phyloP scores from a whole-genome alignment of 345 rosid species.

The Pugionium cornutum region DNA sequence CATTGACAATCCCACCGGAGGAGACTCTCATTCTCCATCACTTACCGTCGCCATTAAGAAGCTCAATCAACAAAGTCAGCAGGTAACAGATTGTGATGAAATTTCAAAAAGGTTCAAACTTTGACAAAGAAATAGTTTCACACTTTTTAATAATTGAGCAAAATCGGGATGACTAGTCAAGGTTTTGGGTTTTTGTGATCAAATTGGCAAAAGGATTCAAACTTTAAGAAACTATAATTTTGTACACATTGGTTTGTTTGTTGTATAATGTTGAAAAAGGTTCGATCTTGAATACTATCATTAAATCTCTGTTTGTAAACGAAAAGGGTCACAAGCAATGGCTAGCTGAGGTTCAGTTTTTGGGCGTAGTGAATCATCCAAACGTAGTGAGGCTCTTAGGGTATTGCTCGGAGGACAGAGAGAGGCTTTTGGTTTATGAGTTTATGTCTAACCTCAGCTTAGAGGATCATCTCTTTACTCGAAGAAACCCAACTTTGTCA shows the following conservation, averaged over 20 bases:
- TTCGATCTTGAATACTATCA: neutral
- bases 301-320: slow-evolving; percentile 17
- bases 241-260: neutral
- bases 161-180: neutral
- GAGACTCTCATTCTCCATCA: slow-evolving; percentile 37
- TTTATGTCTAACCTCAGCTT: slow-evolving; percentile 79
- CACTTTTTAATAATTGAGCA: neutral
- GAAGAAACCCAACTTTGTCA: slow-evolving; percentile 42
- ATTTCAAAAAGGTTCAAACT: neutral
- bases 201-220: neutral
- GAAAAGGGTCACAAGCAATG: slow-evolving; percentile 87
- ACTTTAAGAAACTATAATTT: neutral
- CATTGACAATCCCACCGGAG: slow-evolving; percentile 42
- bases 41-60: slow-evolving; percentile 76
- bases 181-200: neutral
- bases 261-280: neutral
- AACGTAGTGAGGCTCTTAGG: slow-evolving; percentile 88
- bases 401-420: slow-evolving; percentile 63
- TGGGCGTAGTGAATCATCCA: slow-evolving; percentile 78
- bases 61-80: slow-evolving; percentile 74
- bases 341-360: slow-evolving; percentile 88
- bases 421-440: slow-evolving; percentile 79
- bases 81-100: slow-evolving; percentile 48
- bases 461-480: slow-evolving; percentile 75
- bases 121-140: neutral